Base-by-base conservation (phyloP, 257 asterid species). In the Paraleonurus japonicus region DNA sequence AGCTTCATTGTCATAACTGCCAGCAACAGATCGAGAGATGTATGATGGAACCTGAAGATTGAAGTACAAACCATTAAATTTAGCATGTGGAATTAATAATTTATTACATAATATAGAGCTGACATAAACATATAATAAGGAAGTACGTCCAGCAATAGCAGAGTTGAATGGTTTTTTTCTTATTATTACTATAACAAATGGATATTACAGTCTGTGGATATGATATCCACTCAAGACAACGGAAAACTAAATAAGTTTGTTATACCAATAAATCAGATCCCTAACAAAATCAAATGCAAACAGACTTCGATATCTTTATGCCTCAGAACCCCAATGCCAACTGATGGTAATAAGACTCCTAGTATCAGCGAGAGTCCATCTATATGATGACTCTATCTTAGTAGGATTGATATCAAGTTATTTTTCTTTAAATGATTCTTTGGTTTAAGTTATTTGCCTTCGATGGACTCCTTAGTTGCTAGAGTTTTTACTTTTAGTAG, bases 1-100 rank as follows among this genome's bases (percentile, higher is more conserved):
- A 59, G 99, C 99, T 87, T 95, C 99, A 82, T 95, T 95, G 83
- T 95, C 99, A 73, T 95, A 95, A 83, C 99, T 95, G 16, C 99
- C 99, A 63, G 99, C 99, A 65, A 95, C 99, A 60, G 99, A 95
- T 66, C 99, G 92, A 63, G 99, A 95, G 82, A 95, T 95, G 81
- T 95, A 95, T 60, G 99, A 95, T 27, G 99, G 99, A 76, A 95
- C 99, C 99, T 95, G 89, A 60, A 59, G 77, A 70, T 53, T 47
- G 57, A 81, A 41, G 69, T 6, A n/a, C 55, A 65, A 22, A 27
- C 26, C 22, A 13, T 65, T 22, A 65, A 4, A 65, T 68, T 67
- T 71, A 76, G 41, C 19, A 26, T 37, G 39, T 16, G 16, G 55
- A 17, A 50, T 50, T 50, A 16, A 50, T 50, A 50, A 50, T 5